A percentile compares a stretch with the other conserved stretches of the same genome.
Evolutionary conservation across 2,329 filamentous ascomycete species (phyloP).

Genomic region (Nothopassalora personata): DNA sequence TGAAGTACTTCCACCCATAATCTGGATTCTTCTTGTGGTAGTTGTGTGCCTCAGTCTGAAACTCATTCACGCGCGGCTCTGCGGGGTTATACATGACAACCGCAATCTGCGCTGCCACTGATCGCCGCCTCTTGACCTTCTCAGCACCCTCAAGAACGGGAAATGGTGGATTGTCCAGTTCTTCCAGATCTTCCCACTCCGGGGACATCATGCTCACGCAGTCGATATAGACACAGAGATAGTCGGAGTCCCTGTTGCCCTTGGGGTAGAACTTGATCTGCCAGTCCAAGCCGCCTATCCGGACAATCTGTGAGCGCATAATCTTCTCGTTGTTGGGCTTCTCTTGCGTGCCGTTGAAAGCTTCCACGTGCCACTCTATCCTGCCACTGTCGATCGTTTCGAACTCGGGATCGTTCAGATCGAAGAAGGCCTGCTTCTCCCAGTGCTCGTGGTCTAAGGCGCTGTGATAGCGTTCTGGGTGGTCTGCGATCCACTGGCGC

Average conservation of each 20-base stretch:
- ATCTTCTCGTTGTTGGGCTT: slow-evolving; percentile 54
- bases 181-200: slow-evolving; percentile 22
- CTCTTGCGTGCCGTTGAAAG: slow-evolving; percentile 56
- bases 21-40: slow-evolving; percentile 55
- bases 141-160: slow-evolving; percentile 24
- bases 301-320: slow-evolving; percentile 54
- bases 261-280: slow-evolving; percentile 61
- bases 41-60: slow-evolving; percentile 53
- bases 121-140: slow-evolving; percentile 36
- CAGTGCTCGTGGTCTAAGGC: slow-evolving; percentile 56
- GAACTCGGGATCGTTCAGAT: slow-evolving; percentile 55
- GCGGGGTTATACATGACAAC: slow-evolving; percentile 59
- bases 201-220: slow-evolving; percentile 46
- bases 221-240: slow-evolving; percentile 57
- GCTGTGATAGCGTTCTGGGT: slow-evolving; percentile 43
- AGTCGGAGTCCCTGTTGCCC: slow-evolving; percentile 52
- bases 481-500: slow-evolving; percentile 51
- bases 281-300: slow-evolving; percentile 58
- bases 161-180: slow-evolving; percentile 26
- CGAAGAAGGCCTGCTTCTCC: slow-evolving; percentile 52
- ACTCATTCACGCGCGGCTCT: slow-evolving; percentile 55
- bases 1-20: slow-evolving; percentile 60
- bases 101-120: slow-evolving; percentile 55
- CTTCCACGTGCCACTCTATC: slow-evolving; percentile 55
- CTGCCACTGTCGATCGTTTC: slow-evolving; percentile 49